phyloP scores from a whole-genome alignment of 768 basidiomycete species.

The Holtermannia corniformis region DNA sequence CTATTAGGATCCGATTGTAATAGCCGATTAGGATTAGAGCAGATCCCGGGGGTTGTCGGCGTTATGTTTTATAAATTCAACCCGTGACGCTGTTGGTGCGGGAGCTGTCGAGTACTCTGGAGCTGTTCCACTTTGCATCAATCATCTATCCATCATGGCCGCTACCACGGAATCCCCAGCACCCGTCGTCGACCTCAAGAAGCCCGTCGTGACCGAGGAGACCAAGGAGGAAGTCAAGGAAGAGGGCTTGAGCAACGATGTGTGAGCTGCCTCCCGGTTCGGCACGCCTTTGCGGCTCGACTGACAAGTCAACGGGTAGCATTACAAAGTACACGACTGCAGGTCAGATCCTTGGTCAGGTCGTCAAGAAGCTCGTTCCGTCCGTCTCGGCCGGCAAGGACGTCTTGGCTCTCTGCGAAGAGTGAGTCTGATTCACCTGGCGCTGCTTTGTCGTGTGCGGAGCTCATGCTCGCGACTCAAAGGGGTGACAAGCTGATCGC shows the following conservation, averaged over 20 bases:
- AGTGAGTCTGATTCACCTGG: conserved; percentile 41
- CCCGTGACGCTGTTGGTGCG: not conserved
- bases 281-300: not conserved
- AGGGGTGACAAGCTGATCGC: conserved; percentile 84
- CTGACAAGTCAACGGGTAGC: conserved; percentile 9
- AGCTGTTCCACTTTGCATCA: too few species aligned
- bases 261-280: conserved; percentile 20
- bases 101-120: too few species aligned
- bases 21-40: too few species aligned
- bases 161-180: conserved; percentile 10
- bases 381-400: conserved; percentile 71
- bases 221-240: conserved; percentile 28
- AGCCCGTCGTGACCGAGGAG: conserved; percentile 19
- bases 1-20: too few species aligned
- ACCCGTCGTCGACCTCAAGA: conserved; percentile 31
- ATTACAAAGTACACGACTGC: conserved; percentile 59
- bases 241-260: conserved; percentile 40
- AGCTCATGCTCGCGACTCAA: not conserved
- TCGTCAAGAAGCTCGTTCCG: conserved; percentile 73
- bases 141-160: conserved; percentile 4
- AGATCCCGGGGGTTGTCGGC: not conserved
- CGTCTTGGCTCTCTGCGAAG: conserved; percentile 73
- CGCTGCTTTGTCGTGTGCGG: not conserved
- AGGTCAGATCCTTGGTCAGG: conserved; percentile 76
- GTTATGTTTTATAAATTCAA: not conserved